Percentiles rank a stretch among this genome's conserved stretches.
Evolutionary conservation across 2,329 filamentous ascomycete species (phyloP).

Genomic region (Colletotrichum zoysiae): DNA sequence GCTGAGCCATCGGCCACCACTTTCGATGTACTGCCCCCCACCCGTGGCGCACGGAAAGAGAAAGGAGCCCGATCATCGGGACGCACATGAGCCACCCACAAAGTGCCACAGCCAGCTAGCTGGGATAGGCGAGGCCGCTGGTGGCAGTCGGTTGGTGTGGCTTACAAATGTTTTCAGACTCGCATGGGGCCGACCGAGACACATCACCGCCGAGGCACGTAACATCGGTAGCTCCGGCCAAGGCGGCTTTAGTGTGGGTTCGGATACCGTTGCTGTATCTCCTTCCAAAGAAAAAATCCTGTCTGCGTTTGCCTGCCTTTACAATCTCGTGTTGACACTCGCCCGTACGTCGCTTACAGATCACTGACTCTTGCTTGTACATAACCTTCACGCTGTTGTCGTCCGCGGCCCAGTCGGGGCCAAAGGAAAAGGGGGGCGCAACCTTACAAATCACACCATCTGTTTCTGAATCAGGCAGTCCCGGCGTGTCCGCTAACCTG

Average conservation of each 20-base stretch:
- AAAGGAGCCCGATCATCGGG: neutral
- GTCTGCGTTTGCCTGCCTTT: neutral
- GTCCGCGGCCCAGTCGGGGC: neutral
- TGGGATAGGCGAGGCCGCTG: neutral
- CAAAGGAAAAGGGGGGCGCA: neutral
- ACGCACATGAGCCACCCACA: neutral
- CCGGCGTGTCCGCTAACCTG: conserved; percentile 1
- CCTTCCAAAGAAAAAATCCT: neutral
- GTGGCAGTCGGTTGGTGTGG: neutral
- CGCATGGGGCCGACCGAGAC: neutral
- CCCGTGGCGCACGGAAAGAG: neutral
- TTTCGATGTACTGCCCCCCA: too few species aligned
- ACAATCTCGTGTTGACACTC: neutral
- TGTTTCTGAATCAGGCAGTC: neutral
- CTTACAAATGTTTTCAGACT: conserved; percentile 21
- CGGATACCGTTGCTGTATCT: neutral
- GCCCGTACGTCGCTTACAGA: neutral
- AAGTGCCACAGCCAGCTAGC: neutral
- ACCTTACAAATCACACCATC: neutral
- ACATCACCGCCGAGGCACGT: conserved; percentile 6
- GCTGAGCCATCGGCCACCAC: neutral
- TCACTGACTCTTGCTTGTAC: neutral
- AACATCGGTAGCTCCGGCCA: conserved; percentile 34
- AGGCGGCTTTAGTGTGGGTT: neutral
- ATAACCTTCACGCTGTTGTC: neutral